These are phyloP conservation scores for Exsudoporus frostii DNA, from an alignment of 768 basidiomycete species.

Conservation along the genomic window DNA sequence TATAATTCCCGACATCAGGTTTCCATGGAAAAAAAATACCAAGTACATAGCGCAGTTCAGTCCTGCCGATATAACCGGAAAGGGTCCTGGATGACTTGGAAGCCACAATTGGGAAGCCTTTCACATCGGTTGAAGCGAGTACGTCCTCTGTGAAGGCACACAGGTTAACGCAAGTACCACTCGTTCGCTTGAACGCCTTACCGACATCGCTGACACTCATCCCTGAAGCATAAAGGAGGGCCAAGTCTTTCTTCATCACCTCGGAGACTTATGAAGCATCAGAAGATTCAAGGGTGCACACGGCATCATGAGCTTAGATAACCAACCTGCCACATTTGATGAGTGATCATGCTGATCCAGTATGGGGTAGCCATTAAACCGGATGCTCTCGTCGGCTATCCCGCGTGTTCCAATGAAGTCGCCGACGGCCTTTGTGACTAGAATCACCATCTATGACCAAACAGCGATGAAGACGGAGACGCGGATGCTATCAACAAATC, in stretches of 20 bases:
- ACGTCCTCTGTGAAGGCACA: slow-evolving; percentile 53
- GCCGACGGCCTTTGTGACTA: slow-evolving; percentile 96
- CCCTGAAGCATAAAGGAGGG: slow-evolving; percentile 69
- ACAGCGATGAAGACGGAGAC: slow-evolving; percentile 7
- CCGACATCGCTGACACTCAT: slow-evolving; percentile 79
- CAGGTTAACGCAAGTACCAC: slow-evolving; percentile 1
- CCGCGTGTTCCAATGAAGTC: slow-evolving; percentile 91
- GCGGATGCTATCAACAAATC: slow-evolving; percentile 1
- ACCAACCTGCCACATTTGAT: slow-evolving; percentile 84
- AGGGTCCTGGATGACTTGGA: slow-evolving; percentile 58
- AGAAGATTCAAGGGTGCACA: slow-evolving; percentile 1
- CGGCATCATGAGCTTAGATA: background rate
- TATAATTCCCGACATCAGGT: background rate
- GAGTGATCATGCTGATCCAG: slow-evolving; percentile 94
- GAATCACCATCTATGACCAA: slow-evolving; percentile 74
- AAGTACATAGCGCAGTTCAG: slow-evolving; percentile 81
- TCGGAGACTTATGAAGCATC: slow-evolving; percentile 60
- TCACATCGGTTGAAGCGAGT: slow-evolving; percentile 69
- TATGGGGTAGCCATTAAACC: slow-evolving; percentile 96
- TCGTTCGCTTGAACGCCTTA: slow-evolving; percentile 36
- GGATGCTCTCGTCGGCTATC: slow-evolving; percentile 96
- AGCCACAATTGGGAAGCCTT: slow-evolving; percentile 89
- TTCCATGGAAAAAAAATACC: slow-evolving; percentile 42
- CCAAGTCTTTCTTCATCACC: slow-evolving; percentile 84
- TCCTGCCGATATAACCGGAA: slow-evolving; percentile 84